phyloP scores from a whole-genome alignment of 140 eudicot genomes.

The Artemisia princeps region DNA sequence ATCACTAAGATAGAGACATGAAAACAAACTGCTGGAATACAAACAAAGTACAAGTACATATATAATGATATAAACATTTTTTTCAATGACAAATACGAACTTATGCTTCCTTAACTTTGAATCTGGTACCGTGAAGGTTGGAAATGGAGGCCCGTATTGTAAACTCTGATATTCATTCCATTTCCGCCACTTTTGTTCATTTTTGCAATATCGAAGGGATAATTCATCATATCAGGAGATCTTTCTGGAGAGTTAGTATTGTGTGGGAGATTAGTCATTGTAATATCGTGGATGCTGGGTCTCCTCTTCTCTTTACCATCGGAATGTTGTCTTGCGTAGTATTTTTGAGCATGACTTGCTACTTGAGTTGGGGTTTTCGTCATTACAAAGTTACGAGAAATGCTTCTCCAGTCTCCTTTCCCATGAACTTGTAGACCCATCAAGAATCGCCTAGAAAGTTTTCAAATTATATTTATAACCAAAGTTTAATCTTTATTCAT shows the following conservation, averaged over 20 bases:
- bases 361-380: conserved; percentile 76
- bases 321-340: conserved; percentile 58
- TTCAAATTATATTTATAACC: background rate
- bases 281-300: conserved; percentile 83
- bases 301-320: conserved; percentile 68
- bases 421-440: conserved; percentile 72
- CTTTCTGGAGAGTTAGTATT: conserved; percentile 16
- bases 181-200: conserved; percentile 17
- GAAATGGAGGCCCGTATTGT: conserved; percentile 27
- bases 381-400: conserved; percentile 59
- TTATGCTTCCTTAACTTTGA: conserved; percentile 22
- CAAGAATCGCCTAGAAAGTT: conserved; percentile 47
- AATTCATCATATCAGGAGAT: conserved; percentile 17
- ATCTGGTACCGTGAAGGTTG: conserved; percentile 30
- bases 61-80: conserved; percentile 14
- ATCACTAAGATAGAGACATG: conserved; percentile 25
- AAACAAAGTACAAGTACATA: conserved; percentile 28
- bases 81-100: conserved; percentile 22
- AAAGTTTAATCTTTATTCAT: background rate
- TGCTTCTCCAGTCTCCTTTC: conserved; percentile 82
- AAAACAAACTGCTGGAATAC: conserved; percentile 21
- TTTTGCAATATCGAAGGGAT: conserved; percentile 26
- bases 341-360: conserved; percentile 85
- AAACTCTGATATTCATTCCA: conserved; percentile 27
- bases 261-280: conserved; percentile 38